These are phyloP conservation scores for Venturia nashicola DNA, from an alignment of 2,329 filamentous ascomycete species.

Conservation along the genomic window DNA sequence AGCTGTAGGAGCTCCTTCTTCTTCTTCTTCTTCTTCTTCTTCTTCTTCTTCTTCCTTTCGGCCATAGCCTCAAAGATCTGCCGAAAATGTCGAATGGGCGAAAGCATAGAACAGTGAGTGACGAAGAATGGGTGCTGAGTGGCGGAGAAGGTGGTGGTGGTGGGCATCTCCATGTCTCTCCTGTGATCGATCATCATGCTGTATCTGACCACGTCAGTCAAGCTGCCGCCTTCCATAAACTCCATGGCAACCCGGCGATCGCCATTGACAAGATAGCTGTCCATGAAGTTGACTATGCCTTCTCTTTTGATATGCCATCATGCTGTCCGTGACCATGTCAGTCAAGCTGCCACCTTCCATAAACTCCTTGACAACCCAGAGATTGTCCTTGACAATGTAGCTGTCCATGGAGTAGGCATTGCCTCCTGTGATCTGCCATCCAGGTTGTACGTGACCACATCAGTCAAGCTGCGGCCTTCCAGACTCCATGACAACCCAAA, in stretches of 20 bases:
- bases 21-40: too few relatives aligned
- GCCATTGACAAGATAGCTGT: conserved; percentile 80
- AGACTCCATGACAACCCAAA: conserved; percentile 99
- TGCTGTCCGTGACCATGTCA: conserved; percentile 97
- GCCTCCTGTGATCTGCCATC: conserved; percentile 25
- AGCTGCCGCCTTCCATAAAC: conserved; percentile 95
- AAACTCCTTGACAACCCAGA: conserved; percentile 99
- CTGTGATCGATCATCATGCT: conserved; percentile 67
- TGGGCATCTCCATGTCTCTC: too few relatives aligned
- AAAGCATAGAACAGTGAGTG: too few relatives aligned
- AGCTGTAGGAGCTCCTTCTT: too few relatives aligned
- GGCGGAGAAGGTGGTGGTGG: too few relatives aligned
- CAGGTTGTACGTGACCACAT: too few relatives aligned
- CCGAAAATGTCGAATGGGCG: too few relatives aligned
- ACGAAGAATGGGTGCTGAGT: too few relatives aligned
- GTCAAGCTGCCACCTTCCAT: conserved; percentile 98
- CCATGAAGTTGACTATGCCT: conserved; percentile 91
- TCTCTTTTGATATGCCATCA: conserved; percentile 54
- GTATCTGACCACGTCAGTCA: conserved; percentile 97
- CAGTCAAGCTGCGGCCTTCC: too few relatives aligned
- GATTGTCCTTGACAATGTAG: conserved; percentile 40
- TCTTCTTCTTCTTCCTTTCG: too few relatives aligned
- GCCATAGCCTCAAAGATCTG: too few relatives aligned
- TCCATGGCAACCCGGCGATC: conserved; percentile 99
- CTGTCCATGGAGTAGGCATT: conserved; percentile 52